phyloP scores from a whole-genome alignment of 331 rosid genomes.

The Cydonia oblonga region DNA sequence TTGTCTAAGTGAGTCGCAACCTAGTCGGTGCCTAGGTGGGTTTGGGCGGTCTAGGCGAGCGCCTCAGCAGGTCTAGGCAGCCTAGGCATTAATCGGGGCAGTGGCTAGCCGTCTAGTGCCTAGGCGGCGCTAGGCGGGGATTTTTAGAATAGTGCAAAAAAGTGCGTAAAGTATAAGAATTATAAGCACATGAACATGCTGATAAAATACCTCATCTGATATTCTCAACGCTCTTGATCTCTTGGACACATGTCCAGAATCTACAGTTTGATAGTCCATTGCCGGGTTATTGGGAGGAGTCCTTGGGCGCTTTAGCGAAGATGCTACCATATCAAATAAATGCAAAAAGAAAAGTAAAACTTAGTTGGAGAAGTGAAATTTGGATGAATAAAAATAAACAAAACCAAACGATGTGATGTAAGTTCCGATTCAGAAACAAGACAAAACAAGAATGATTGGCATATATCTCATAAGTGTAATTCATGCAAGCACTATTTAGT shows the following conservation, averaged over 20 bases:
- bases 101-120: too few relatives aligned
- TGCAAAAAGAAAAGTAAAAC: neutral
- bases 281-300: neutral
- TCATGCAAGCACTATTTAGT: too few relatives aligned
- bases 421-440: too few relatives aligned
- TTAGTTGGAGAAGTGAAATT: neutral
- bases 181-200: neutral
- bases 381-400: neutral
- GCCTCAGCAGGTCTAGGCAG: too few relatives aligned
- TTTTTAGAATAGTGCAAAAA: too few relatives aligned
- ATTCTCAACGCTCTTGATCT: constrained; percentile 9
- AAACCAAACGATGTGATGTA: neutral
- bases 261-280: constrained; percentile 6
- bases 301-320: neutral
- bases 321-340: neutral
- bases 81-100: too few relatives aligned
- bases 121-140: too few relatives aligned
- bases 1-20: too few relatives aligned
- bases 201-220: constrained; percentile 6
- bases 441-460: neutral
- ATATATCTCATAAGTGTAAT: neutral
- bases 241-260: neutral
- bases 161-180: neutral
- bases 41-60: too few relatives aligned
- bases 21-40: too few relatives aligned